Conservation (phyloP, 75 land plant species). For the Larix kaempferi region DNA sequence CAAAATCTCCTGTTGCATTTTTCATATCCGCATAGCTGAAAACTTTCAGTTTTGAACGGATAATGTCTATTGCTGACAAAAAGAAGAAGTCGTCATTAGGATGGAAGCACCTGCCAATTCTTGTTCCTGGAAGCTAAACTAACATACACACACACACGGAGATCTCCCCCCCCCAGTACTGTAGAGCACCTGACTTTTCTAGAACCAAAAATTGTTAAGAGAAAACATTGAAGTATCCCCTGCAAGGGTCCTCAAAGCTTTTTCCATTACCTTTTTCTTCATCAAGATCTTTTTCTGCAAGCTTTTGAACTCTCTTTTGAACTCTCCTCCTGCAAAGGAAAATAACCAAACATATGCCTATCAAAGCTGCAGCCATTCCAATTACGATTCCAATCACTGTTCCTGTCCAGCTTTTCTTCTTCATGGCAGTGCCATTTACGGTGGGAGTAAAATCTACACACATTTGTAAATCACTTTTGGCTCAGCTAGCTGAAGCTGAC, state of each 20-base stretch:
- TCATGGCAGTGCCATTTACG: slow-evolving; percentile 14
- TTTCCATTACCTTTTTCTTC: slow-evolving; percentile 28
- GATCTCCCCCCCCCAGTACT: too few relatives aligned
- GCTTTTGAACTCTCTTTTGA: not conserved
- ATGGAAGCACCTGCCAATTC: too few relatives aligned
- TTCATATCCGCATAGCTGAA: slow-evolving; percentile 38
- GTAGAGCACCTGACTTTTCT: too few relatives aligned
- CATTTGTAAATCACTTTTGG: not conserved
- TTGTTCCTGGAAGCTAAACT: too few relatives aligned
- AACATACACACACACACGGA: too few relatives aligned
- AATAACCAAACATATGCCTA: slow-evolving; percentile 9
- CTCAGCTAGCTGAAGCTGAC: not conserved
- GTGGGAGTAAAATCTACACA: slow-evolving; percentile 47
- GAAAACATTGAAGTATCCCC: not conserved
- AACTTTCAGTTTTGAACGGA: slow-evolving; percentile 18
- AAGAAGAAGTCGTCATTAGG: too few relatives aligned
- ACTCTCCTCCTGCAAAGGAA: slow-evolving; percentile 6
- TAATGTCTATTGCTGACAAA: too few relatives aligned
- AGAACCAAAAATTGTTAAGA: not conserved
- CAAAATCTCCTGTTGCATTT: slow-evolving; percentile 15
- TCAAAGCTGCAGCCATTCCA: slow-evolving; percentile 15
- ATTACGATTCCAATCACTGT: slow-evolving; percentile 30
- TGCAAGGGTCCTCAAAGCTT: not conserved
- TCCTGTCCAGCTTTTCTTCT: slow-evolving; percentile 14
- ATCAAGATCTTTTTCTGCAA: not conserved